Conservation (phyloP, 495 filamentous ascomycete genomes). For the Talaromyces trachyspermus region DNA sequence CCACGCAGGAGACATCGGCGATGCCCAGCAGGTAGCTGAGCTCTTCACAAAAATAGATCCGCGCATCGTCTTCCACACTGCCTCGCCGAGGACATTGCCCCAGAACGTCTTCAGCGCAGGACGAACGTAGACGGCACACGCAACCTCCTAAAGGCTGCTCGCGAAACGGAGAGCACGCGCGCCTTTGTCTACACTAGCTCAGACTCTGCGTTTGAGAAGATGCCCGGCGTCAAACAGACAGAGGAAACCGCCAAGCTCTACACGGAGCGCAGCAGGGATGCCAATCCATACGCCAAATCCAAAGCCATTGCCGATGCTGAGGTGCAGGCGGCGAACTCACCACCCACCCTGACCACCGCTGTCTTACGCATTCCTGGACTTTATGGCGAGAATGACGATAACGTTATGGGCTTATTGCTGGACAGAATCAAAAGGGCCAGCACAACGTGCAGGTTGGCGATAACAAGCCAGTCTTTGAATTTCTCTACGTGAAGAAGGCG, state of each 20-base stretch:
- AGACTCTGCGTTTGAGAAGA: constrained; percentile 12
- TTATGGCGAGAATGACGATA: constrained; percentile 20
- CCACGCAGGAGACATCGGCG: constrained; percentile 15
- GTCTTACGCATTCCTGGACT: constrained; percentile 15
- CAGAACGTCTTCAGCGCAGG: constrained; percentile 2
- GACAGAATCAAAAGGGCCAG: constrained; percentile 13
- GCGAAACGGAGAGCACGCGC: constrained; percentile 4
- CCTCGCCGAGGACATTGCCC: constrained; percentile 10
- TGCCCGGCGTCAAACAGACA: constrained; percentile 10
- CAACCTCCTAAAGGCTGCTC: constrained; percentile 14
- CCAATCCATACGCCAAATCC: constrained; percentile 13
- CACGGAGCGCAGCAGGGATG: constrained; percentile 5
- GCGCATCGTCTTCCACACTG: constrained; percentile 19
- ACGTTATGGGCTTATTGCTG: constrained; percentile 10
- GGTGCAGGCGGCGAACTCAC: constrained; percentile 16
- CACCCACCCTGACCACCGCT: constrained; percentile 13
- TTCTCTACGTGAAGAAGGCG: constrained; percentile 73
- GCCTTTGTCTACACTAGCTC: constrained; percentile 22
- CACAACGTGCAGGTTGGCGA: constrained; percentile 19
- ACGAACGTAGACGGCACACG: constrained; percentile 16
- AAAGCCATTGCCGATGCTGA: constrained; percentile 22
- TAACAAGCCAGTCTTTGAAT: constrained; percentile 55
- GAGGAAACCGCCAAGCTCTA: constrained; percentile 16
- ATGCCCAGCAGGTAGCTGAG: constrained; percentile 3
- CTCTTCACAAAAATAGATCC: constrained; percentile 17